A percentile compares a stretch with the other conserved stretches of the same genome.
These are phyloP conservation scores for Naganishia sp. DNA, from an alignment of 1,284 basidiomycete genomes.

Conservation along the genomic window DNA sequence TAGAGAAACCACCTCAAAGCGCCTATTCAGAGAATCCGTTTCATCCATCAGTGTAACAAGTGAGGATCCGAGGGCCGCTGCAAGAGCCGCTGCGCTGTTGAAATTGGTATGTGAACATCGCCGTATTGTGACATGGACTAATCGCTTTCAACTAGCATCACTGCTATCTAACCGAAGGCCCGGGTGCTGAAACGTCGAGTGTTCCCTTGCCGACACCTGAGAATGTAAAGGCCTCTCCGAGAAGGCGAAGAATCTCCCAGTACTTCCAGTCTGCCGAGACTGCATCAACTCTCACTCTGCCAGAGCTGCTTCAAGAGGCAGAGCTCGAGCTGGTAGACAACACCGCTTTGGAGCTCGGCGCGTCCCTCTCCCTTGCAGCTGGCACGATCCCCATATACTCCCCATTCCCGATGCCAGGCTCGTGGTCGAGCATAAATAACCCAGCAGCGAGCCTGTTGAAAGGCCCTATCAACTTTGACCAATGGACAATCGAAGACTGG, in stretches of 20 bases:
- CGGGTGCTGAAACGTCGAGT: background rate
- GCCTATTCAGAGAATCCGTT: constrained; percentile 16
- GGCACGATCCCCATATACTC: constrained; percentile 8
- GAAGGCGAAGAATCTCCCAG: constrained; percentile 20
- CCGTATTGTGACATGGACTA: background rate
- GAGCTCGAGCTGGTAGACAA: constrained; percentile 24
- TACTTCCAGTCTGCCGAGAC: constrained; percentile 19
- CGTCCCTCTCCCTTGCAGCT: too few relatives aligned
- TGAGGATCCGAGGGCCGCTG: constrained; percentile 24
- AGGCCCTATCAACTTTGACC: constrained; percentile 15
- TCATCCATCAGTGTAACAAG: constrained; percentile 23
- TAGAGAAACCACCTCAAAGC: background rate
- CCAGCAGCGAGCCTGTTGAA: background rate
- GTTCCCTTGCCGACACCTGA: background rate
- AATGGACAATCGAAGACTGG: constrained; percentile 23
- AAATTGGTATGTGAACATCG: constrained; percentile 3
- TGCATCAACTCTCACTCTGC: constrained; percentile 17
- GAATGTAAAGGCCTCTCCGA: constrained; percentile 9
- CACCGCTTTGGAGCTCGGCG: background rate
- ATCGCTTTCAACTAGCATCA: background rate
- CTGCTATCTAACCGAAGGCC: constrained; percentile 20
- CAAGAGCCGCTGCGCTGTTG: constrained; percentile 24
- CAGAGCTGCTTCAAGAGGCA: constrained; percentile 26
- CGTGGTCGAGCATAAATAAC: constrained; percentile 11
- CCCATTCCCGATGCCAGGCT: constrained; percentile 24